phyloP scores from a whole-genome alignment of 1,284 basidiomycete species.

The Puccinia horiana region DNA sequence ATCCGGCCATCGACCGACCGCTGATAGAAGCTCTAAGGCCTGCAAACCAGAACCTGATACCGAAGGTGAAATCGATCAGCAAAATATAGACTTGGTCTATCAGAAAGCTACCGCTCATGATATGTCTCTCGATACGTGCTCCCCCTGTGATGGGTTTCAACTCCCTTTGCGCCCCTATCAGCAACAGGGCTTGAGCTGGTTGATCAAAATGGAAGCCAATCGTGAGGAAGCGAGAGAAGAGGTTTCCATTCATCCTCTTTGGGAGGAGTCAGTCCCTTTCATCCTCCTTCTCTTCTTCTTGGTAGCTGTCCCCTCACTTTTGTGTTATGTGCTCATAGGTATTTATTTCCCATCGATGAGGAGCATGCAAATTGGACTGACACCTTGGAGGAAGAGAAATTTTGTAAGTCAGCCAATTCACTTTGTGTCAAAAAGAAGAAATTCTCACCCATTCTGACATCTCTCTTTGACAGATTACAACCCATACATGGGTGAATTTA shows the following conservation, averaged over 20 bases:
- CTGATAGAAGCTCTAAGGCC: conserved; percentile 50
- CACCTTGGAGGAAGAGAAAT: conserved; percentile 67
- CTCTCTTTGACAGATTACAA: conserved; percentile 48
- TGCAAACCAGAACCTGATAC: conserved; percentile 40
- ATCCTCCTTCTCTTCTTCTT: not conserved
- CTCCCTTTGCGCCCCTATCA: conserved; percentile 81
- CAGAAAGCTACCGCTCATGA: conserved; percentile 80
- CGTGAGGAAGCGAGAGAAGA: conserved; percentile 70
- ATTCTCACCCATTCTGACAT: conserved; percentile 51
- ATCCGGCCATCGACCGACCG: not conserved
- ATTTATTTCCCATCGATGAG: conserved; percentile 41
- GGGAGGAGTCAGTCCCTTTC: conserved; percentile 76
- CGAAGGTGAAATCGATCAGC: conserved; percentile 55
- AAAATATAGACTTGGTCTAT: conserved; percentile 55
- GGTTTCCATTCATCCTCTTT: conserved; percentile 82
- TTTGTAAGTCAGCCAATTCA: conserved; percentile 63
- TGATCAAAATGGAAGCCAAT: conserved; percentile 81
- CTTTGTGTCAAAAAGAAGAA: conserved; percentile 69
- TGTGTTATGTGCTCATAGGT: conserved; percentile 6
- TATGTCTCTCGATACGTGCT: conserved; percentile 73
- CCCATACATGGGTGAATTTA: conserved; percentile 76
- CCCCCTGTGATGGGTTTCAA: conserved; percentile 76
- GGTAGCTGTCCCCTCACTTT: not conserved
- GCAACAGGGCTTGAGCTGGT: conserved; percentile 95
- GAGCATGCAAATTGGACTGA: conserved; percentile 59